phyloP scores from a whole-genome alignment of 2,329 filamentous ascomycete species.

The Penicillium sp. region DNA sequence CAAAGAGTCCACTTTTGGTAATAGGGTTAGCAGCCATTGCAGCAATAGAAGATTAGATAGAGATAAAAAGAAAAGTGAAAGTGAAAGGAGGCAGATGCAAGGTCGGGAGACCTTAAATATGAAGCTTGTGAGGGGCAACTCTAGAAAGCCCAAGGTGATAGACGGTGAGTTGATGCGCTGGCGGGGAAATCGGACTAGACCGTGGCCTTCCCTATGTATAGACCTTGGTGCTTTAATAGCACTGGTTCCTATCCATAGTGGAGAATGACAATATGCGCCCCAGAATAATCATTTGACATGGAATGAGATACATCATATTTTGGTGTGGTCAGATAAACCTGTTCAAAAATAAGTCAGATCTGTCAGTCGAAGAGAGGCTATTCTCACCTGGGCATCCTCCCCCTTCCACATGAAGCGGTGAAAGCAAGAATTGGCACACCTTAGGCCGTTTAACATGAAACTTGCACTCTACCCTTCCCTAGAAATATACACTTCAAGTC shows the following conservation, averaged over 20 bases:
- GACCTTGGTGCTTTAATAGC: constrained; percentile 1
- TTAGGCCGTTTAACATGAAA: neutral
- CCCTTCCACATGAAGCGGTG: neutral
- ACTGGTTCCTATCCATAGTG: neutral
- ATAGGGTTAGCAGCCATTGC: constrained; percentile 38
- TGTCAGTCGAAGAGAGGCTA: neutral
- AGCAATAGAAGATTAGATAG: neutral
- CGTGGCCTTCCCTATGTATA: neutral
- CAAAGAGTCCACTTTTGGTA: constrained; percentile 50
- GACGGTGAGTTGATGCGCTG: constrained; percentile 13
- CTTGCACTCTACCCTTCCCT: neutral
- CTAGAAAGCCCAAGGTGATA: neutral
- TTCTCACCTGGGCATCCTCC: neutral
- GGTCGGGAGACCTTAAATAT: constrained; percentile 13
- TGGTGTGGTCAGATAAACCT: neutral
- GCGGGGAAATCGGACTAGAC: constrained; percentile 6
- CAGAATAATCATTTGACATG: constrained; percentile 1
- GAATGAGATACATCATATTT: constrained; percentile 1
- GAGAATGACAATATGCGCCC: constrained; percentile 18
- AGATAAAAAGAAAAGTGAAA: neutral
- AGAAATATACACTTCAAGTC: neutral
- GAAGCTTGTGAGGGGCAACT: constrained; percentile 7
- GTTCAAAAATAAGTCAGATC: neutral
- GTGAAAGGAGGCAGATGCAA: neutral
- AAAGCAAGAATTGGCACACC: neutral